Percentiles rank a stretch among this genome's conserved stretches.
These are phyloP conservation scores for Metschnikowia continentalis DNA, from an alignment of 805 yeast species.

Conservation along the genomic window DNA sequence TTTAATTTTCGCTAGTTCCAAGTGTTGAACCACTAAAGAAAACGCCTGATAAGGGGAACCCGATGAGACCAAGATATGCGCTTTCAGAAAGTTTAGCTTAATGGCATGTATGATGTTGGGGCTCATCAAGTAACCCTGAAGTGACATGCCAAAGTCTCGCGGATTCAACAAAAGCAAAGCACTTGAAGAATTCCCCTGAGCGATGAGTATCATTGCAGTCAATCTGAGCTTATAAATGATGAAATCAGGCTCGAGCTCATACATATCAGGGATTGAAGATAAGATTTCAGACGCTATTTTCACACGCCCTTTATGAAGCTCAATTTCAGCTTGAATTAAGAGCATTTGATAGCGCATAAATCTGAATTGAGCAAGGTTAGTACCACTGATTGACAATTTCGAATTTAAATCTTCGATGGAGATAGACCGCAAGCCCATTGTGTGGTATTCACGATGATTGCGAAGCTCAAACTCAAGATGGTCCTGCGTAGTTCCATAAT, in stretches of 20 bases:
- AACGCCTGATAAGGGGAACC: conserved; percentile 48
- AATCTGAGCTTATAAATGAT: conserved; percentile 6
- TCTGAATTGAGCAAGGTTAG: conserved; percentile 36
- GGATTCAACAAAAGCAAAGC: neutral
- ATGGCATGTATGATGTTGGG: conserved; percentile 42
- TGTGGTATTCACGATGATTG: conserved; percentile 36
- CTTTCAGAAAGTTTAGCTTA: conserved; percentile 45
- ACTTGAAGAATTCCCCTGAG: conserved; percentile 24
- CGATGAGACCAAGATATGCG: conserved; percentile 38
- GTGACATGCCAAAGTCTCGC: neutral
- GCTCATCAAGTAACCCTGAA: neutral
- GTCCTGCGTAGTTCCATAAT: conserved; percentile 14
- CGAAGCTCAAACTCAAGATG: conserved; percentile 23
- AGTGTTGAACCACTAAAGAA: conserved; percentile 45
- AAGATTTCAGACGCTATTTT: conserved; percentile 33
- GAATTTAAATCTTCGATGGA: neutral
- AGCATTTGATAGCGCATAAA: conserved; percentile 38
- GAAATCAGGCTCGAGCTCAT: conserved; percentile 9
- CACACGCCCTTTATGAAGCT: conserved; percentile 37
- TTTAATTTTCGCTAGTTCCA: conserved; percentile 44
- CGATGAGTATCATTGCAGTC: conserved; percentile 6
- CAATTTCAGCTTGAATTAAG: conserved; percentile 33
- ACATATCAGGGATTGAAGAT: conserved; percentile 24
- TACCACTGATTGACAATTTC: neutral
- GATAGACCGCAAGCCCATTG: neutral